A percentile compares a stretch with the other conserved stretches of the same genome.
phyloP scores from a whole-genome alignment of 148 eudicot species.

The Dysphania ambrosioides region DNA sequence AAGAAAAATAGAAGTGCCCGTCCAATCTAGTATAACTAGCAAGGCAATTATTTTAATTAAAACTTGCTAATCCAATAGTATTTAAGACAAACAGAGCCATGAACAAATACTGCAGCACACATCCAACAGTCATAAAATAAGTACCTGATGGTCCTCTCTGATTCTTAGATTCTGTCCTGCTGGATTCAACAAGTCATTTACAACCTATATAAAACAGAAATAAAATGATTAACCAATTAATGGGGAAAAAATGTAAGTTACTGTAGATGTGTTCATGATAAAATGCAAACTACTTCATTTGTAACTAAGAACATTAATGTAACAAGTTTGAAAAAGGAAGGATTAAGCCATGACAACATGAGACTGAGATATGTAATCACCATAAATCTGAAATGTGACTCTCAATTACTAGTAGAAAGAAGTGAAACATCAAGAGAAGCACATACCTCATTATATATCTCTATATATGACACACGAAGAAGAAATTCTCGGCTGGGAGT shows the following conservation, averaged over 20 bases:
- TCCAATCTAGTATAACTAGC: not conserved
- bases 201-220: slow-evolving; percentile 48
- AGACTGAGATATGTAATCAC: not conserved
- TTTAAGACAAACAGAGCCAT: not conserved
- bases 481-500: slow-evolving; percentile 96
- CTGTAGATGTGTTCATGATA: not conserved
- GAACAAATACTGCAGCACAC: slow-evolving; percentile 3
- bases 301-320: not conserved
- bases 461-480: slow-evolving; percentile 91
- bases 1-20: not conserved
- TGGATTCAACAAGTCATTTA: slow-evolving; percentile 96
- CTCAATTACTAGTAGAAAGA: not conserved
- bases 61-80: not conserved
- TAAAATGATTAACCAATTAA: slow-evolving; percentile 18
- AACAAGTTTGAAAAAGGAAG: not conserved
- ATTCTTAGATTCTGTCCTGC: slow-evolving; percentile 95
- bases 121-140: slow-evolving; percentile 14
- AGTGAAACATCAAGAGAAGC: slow-evolving; percentile 4
- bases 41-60: not conserved
- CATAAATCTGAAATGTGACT: not conserved
- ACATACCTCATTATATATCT: slow-evolving; percentile 93
- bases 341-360: not conserved
- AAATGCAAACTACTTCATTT: not conserved
- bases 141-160: slow-evolving; percentile 93
- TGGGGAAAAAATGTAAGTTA: too few relatives aligned